Evolutionary conservation across 495 filamentous ascomycete genomes (phyloP).

Genomic region (Trichoderma asperelloides): DNA sequence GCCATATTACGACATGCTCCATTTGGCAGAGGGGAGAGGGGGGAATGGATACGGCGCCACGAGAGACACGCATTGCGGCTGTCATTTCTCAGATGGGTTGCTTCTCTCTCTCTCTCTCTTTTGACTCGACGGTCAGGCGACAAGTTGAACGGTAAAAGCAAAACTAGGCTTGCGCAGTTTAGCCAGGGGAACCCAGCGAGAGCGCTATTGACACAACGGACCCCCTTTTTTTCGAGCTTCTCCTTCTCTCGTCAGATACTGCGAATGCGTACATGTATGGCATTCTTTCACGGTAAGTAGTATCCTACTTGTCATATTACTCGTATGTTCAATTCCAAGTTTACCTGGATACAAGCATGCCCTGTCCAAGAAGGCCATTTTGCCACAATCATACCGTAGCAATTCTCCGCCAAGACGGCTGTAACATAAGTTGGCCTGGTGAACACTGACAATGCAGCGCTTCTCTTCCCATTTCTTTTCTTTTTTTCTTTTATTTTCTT

Average conservation of each 20-base stretch:
- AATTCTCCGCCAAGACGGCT: background rate
- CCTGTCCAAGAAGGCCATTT: background rate
- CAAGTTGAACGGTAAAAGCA: background rate
- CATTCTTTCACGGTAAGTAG: background rate
- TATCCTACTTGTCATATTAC: background rate
- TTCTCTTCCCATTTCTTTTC: background rate
- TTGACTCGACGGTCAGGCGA: background rate
- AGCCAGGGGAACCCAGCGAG: background rate
- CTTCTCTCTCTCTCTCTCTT: too few relatives aligned
- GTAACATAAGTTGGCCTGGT: background rate
- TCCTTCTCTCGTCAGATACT: background rate
- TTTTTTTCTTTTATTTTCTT: background rate
- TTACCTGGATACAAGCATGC: background rate
- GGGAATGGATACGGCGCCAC: background rate
- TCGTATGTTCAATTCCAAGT: background rate
- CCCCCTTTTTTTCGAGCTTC: background rate
- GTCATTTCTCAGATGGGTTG: background rate
- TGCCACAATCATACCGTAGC: background rate
- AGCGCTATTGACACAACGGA: conserved; percentile 3
- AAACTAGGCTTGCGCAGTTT: background rate
- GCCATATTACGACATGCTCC: too few relatives aligned
- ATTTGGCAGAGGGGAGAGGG: background rate
- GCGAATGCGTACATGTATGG: background rate
- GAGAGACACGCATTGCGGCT: background rate
- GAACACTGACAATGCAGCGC: background rate